phyloP scores from a whole-genome alignment of 1,284 basidiomycete species.

The Sanghuangporus baumii region DNA sequence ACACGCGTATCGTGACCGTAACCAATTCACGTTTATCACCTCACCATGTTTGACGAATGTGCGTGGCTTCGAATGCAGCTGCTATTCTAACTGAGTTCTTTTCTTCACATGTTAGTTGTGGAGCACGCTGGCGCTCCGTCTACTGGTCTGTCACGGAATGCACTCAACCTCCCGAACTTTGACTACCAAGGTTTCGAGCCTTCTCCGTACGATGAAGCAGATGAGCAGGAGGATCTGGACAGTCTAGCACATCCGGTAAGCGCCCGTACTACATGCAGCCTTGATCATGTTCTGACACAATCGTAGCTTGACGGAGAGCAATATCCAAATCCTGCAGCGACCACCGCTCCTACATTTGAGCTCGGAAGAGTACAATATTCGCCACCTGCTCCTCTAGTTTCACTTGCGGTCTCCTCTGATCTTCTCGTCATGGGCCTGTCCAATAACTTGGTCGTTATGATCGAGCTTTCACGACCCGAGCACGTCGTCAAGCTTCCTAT shows the following conservation, averaged over 20 bases:
- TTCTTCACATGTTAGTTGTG: slow-evolving; percentile 52
- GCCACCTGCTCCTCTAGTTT: slow-evolving; percentile 74
- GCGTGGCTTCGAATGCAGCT: slow-evolving; percentile 12
- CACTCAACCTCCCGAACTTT: slow-evolving; percentile 48
- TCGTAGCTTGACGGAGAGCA: slow-evolving; percentile 31
- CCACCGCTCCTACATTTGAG: slow-evolving; percentile 69
- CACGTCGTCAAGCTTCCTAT: slow-evolving; percentile 77
- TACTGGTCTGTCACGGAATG: slow-evolving; percentile 31
- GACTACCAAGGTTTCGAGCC: slow-evolving; percentile 87
- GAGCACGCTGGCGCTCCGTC: slow-evolving; percentile 67
- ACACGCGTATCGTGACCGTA: background rate
- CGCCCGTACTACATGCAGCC: slow-evolving; percentile 7
- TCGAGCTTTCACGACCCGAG: slow-evolving; percentile 79
- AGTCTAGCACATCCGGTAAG: slow-evolving; percentile 34
- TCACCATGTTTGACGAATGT: slow-evolving; percentile 82
- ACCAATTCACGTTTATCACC: background rate
- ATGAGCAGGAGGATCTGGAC: slow-evolving; percentile 37
- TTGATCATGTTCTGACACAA: slow-evolving; percentile 6
- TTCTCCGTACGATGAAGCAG: slow-evolving; percentile 50
- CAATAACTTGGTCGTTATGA: slow-evolving; percentile 76
- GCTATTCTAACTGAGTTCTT: background rate
- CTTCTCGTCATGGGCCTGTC: slow-evolving; percentile 78
- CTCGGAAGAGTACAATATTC: slow-evolving; percentile 85
- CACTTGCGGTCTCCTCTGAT: slow-evolving; percentile 81
- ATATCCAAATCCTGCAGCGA: slow-evolving; percentile 27